Base-by-base conservation (phyloP, 2,329 filamentous ascomycete genomes). In the Zymoseptoria crescenta region DNA sequence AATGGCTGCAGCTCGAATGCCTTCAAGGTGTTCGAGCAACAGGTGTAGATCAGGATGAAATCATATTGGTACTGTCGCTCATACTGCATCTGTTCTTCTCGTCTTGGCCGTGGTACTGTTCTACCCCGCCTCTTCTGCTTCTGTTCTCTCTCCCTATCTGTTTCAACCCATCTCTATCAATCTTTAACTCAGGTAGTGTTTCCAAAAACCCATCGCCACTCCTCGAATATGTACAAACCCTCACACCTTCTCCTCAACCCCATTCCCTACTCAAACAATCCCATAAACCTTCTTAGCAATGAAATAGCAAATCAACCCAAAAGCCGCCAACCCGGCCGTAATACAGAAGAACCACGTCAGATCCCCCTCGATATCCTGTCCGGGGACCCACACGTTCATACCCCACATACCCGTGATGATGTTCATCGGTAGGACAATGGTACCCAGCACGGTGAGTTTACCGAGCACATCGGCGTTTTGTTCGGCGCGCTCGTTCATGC, bases 361-460 rank as follows among this genome's bases (percentile, higher is more conserved):
- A 61, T 69, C 62, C 54, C 88, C 88, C 64, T 95, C 91, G 60
- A 56, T 54, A 52, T 93, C 87, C 74, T 97, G 93, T 1, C 94
- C 94, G 0, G 94, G 94, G 0, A 99, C 94, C 80, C 69, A 72
- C 27, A 73, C 72, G 79, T 99, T 99, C 93, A 97, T 97, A 55
- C 93, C 94, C 92, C 93, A 99, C 69, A 97, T 85, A 66, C 94
- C 94, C 2, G 94, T 97, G 69, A 99, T 93, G 72, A 99, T 96
- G 73, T 99, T 99, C 92, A 99, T 96, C 9, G 94, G 94, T 58
- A 99, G 79, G 2, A 99, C 93, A 66, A 99, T 97, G 5, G 94
- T 99, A 64, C 94, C 94, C 1, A 99, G 81, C 0, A 99, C 94
- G 0, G 94, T 97, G 61, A 99, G 82, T 74, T 94, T 96, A 64